Base-by-base conservation (phyloP, 345 rosid genomes). In the Corchorus capsularis region DNA sequence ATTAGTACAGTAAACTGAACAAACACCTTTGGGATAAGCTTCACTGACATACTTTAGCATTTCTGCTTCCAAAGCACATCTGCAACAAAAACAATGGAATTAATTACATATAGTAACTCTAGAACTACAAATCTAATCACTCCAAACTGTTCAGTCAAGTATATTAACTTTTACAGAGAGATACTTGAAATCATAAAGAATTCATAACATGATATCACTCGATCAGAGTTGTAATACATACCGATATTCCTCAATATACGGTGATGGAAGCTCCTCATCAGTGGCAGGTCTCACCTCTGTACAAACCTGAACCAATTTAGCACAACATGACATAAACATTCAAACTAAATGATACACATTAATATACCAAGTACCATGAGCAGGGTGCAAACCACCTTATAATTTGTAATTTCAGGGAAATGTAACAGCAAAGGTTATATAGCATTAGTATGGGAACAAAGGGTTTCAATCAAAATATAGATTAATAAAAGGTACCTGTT, bases 1-100 rank as follows among this genome's bases (percentile, higher is more conserved):
- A 10, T 85, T 84, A 50, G 79, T 79, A 84, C 97, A 90, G 79
- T 87, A 92, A 74, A 94, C 97, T 3, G 94, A 82, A 85, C 87
- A 91, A 39, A 92, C 75, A 74, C 99, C 99, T 84, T 92, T 96
- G 9, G 98, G 97, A 83, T 93, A 96, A 77, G 94, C 91, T 83
- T 94, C 99, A 67, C 85, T 89, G 59, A 85, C 95, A 81, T 96
- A 96, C 84, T 86, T 92, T 43, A 87, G 87, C 59, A 94, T 76
- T 83, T 96, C 98, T 39, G 91, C 93, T 79, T 96, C 99, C 56
- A 96, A 82, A 76, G 97, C 89, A 86, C 73, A 85, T 80, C 99
- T 96, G 89, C 75, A 83, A 87, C 27, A 55, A 35, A 45, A 75
- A 79, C n/a, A 78, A 59, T 56, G 69, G 64, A 59, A 16, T 60